Evolutionary conservation across 2,329 filamentous ascomycete genomes (phyloP).

Genomic region (Nothopassalora personata): DNA sequence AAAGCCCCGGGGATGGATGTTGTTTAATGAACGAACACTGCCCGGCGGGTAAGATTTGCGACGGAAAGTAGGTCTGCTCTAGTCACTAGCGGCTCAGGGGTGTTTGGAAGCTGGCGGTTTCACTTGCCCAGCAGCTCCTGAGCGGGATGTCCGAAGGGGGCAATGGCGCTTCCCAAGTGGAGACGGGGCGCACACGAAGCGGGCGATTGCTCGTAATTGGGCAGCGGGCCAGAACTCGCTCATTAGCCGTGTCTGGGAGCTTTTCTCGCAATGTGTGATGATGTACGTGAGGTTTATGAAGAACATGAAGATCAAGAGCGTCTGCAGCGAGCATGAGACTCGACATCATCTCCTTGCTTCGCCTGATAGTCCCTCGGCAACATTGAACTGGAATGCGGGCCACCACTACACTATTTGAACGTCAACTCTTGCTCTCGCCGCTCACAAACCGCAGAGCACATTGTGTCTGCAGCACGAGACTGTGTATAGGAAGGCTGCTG

Average conservation of each 20-base stretch:
- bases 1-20: neutral
- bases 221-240: neutral
- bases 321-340: neutral
- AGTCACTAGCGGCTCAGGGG: neutral
- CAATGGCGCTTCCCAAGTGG: neutral
- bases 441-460: neutral
- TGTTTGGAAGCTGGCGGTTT: neutral
- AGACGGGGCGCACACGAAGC: neutral
- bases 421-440: neutral
- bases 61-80: neutral
- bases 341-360: neutral
- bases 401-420: neutral
- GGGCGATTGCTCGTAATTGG: neutral
- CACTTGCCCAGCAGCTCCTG: neutral
- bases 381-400: neutral
- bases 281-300: neutral
- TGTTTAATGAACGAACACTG: neutral
- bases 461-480: neutral
- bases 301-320: neutral
- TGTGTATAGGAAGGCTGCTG: neutral
- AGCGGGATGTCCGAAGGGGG: neutral
- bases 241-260: neutral
- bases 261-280: neutral
- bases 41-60: neutral
- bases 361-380: neutral